phyloP scores from a whole-genome alignment of 2,329 filamentous ascomycete species.

The Fusarium brachygibbosum region DNA sequence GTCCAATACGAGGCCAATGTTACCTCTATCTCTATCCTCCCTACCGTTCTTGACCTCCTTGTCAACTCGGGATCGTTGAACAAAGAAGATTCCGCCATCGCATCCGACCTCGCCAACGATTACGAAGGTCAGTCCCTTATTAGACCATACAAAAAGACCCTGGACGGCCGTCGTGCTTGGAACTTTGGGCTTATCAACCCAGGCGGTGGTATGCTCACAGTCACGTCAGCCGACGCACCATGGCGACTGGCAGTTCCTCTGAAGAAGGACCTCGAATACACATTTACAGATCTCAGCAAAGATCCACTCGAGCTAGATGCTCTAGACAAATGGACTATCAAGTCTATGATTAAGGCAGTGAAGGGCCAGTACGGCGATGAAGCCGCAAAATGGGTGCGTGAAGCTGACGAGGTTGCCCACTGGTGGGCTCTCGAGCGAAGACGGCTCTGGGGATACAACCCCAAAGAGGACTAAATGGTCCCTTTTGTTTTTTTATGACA shows the following conservation, averaged over 20 bases:
- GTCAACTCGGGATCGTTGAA: slow-evolving; percentile 50
- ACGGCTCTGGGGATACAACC: slow-evolving; percentile 42
- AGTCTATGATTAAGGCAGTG: slow-evolving; percentile 42
- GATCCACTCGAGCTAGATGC: slow-evolving; percentile 50
- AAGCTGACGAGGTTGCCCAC: slow-evolving; percentile 40
- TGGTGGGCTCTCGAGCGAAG: slow-evolving; percentile 43
- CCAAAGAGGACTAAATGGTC: slow-evolving; percentile 22
- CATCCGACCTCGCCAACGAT: slow-evolving; percentile 48
- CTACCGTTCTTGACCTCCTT: slow-evolving; percentile 53
- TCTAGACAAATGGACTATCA: slow-evolving; percentile 48
- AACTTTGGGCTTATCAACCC: slow-evolving; percentile 54
- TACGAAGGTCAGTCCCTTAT: slow-evolving; percentile 54
- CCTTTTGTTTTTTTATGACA: slow-evolving; percentile 31
- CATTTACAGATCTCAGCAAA: slow-evolving; percentile 49
- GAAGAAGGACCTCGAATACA: slow-evolving; percentile 51
- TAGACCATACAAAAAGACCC: slow-evolving; percentile 43
- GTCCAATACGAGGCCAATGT: slow-evolving; percentile 50
- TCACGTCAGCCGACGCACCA: slow-evolving; percentile 52
- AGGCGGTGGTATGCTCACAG: slow-evolving; percentile 51
- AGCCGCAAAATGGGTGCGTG: slow-evolving; percentile 49
- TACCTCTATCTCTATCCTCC: slow-evolving; percentile 51
- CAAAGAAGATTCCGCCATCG: slow-evolving; percentile 41
- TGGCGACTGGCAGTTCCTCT: slow-evolving; percentile 52
- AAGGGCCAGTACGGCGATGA: slow-evolving; percentile 38
- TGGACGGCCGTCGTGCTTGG: slow-evolving; percentile 49